These are phyloP conservation scores for Entomortierella parvispora DNA, from an alignment of 192 early-diverging fungal genomes.

Conservation along the genomic window DNA sequence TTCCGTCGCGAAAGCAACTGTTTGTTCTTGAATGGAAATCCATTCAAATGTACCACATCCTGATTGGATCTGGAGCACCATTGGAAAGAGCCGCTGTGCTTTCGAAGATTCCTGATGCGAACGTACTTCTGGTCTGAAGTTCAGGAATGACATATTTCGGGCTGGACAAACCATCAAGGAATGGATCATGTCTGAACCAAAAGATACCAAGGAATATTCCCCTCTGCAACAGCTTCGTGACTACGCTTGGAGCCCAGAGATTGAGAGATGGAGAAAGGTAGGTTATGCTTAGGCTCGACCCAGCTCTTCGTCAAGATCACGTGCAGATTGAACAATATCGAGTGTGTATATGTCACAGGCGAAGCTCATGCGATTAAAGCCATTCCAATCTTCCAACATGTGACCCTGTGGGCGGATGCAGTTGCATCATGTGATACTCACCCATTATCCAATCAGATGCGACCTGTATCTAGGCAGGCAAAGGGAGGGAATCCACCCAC, in stretches of 20 bases:
- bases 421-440: too few relatives aligned
- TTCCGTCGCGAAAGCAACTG: conserved; percentile 25
- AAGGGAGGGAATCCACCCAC: too few relatives aligned
- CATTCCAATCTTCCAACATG: too few relatives aligned
- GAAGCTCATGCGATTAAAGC: too few relatives aligned
- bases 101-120: conserved; percentile 15
- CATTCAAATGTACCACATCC: conserved; percentile 41
- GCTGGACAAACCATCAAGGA: conserved; percentile 39
- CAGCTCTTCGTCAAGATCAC: too few relatives aligned
- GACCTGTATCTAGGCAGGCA: too few relatives aligned
- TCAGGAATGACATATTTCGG: conserved; percentile 33
- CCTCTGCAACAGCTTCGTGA: conserved; percentile 24
- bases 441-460: too few relatives aligned
- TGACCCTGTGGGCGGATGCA: too few relatives aligned
- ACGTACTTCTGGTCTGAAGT: conserved; percentile 21
- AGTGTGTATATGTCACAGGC: too few relatives aligned
- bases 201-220: conserved; percentile 3
- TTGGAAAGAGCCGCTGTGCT: conserved; percentile 20
- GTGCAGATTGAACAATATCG: too few relatives aligned
- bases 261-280: conserved; percentile 12
- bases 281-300: too few relatives aligned
- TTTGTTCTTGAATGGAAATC: conserved; percentile 48
- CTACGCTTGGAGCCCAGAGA: conserved; percentile 20
- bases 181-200: conserved; percentile 27
- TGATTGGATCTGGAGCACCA: conserved; percentile 34